These are phyloP conservation scores for Wakefieldia striispora DNA, from an alignment of 768 basidiomycete genomes.

Conservation along the genomic window DNA sequence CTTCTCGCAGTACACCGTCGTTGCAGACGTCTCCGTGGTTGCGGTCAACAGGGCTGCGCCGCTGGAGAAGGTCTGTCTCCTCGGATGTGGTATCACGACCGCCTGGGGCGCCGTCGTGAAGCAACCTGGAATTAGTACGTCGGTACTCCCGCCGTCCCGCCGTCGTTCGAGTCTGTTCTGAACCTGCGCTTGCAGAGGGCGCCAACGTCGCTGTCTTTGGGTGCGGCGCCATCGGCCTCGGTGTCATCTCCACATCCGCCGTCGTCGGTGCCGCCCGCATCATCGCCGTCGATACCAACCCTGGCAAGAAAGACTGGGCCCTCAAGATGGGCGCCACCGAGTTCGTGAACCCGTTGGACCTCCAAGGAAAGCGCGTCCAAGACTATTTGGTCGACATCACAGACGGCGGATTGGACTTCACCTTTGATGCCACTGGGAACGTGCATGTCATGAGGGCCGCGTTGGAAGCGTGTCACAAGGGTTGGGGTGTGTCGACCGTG, in stretches of 20 bases:
- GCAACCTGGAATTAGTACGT: slow-evolving; percentile 79
- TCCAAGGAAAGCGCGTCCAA: slow-evolving; percentile 83
- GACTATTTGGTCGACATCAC: slow-evolving; percentile 89
- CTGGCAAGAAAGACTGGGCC: slow-evolving; percentile 83
- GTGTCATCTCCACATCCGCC: slow-evolving; percentile 79
- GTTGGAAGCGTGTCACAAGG: slow-evolving; percentile 98
- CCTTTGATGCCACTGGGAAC: slow-evolving; percentile 97
- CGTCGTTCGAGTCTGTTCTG: neutral
- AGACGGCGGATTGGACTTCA: slow-evolving; percentile 95
- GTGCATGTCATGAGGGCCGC: slow-evolving; percentile 93
- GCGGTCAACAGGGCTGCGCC: slow-evolving; percentile 83
- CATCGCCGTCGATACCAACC: slow-evolving; percentile 91
- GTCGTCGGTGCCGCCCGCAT: slow-evolving; percentile 81
- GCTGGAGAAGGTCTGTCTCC: slow-evolving; percentile 93
- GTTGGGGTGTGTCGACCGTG: slow-evolving; percentile 95
- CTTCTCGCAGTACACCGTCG: slow-evolving; percentile 99
- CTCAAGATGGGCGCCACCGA: slow-evolving; percentile 93
- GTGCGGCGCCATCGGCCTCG: slow-evolving; percentile 94
- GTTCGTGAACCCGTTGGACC: slow-evolving; percentile 78
- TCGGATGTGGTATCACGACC: slow-evolving; percentile 97
- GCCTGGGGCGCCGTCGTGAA: slow-evolving; percentile 96
- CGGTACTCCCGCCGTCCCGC: neutral
- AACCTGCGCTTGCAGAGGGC: slow-evolving; percentile 47
- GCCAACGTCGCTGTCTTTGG: slow-evolving; percentile 95
- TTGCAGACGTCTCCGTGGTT: slow-evolving; percentile 95